Evolutionary conservation across 73 alveolate genomes (phyloP).

Genomic region (Blepharisma stoltei): DNA sequence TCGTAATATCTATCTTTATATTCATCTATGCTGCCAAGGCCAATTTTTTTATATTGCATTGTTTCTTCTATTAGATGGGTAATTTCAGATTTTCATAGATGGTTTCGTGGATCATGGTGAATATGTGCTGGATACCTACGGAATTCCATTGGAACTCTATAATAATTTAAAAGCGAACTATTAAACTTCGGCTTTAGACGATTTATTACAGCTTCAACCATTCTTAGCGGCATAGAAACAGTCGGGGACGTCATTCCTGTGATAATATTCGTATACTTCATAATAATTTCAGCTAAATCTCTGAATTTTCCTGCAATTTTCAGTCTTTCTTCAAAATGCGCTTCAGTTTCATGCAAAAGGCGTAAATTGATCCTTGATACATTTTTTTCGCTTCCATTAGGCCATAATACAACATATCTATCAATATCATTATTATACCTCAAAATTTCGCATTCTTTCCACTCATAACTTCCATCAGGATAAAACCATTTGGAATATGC

Average conservation of each 20-base stretch:
- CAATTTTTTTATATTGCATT: not conserved
- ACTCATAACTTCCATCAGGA: constrained; percentile 51
- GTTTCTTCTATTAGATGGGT: constrained; percentile 2
- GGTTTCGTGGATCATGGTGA: not conserved
- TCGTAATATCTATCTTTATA: not conserved
- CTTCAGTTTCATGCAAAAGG: constrained; percentile 41
- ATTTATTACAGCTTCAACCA: not conserved
- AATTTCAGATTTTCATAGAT: constrained; percentile 1
- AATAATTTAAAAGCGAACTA: not conserved
- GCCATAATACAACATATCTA: constrained; percentile 48
- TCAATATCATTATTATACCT: constrained; percentile 38
- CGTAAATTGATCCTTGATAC: constrained; percentile 51
- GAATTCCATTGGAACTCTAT: not conserved
- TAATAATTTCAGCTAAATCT: constrained; percentile 52
- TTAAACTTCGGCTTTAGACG: not conserved
- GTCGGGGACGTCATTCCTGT: constrained; percentile 36
- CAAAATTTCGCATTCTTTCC: constrained; percentile 44
- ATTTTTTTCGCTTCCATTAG: constrained; percentile 39
- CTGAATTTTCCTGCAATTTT: constrained; percentile 44
- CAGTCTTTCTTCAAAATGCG: constrained; percentile 39
- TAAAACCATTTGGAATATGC: constrained; percentile 56
- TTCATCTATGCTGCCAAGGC: not conserved
- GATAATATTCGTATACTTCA: constrained; percentile 54
- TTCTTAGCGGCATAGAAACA: constrained; percentile 15
- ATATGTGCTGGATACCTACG: not conserved